Conservation (phyloP, 805 yeast genomes). For the Hanseniaspora valbyensis region DNA sequence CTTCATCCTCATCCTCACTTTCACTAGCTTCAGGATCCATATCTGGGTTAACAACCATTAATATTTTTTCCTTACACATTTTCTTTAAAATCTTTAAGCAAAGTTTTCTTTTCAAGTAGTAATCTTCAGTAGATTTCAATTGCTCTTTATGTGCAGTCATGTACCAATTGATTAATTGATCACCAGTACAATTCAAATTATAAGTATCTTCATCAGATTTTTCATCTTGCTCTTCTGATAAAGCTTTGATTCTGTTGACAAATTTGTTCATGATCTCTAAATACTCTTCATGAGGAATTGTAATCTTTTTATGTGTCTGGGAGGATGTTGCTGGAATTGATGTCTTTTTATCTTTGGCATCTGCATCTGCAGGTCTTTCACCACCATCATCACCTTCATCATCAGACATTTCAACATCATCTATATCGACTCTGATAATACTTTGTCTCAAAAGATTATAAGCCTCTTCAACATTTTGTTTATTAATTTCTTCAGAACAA, state of each 20-base stretch:
- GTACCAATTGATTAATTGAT: slow-evolving; percentile 70
- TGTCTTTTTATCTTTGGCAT: neutral
- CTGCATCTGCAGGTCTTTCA: slow-evolving; percentile 14
- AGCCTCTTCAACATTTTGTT: slow-evolving; percentile 84
- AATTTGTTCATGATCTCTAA: slow-evolving; percentile 71
- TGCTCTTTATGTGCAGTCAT: slow-evolving; percentile 61
- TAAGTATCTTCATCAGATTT: slow-evolving; percentile 36
- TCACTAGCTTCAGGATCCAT: slow-evolving; percentile 32
- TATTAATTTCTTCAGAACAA: slow-evolving; percentile 78
- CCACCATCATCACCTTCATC: slow-evolving; percentile 28
- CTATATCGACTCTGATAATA: slow-evolving; percentile 86
- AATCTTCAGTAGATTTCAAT: slow-evolving; percentile 57
- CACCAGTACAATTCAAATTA: slow-evolving; percentile 34
- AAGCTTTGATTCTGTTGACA: slow-evolving; percentile 53
- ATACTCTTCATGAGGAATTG: slow-evolving; percentile 77
- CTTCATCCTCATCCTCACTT: slow-evolving; percentile 37
- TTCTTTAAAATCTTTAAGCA: slow-evolving; percentile 73
- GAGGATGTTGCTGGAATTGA: neutral
- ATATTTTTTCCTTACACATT: slow-evolving; percentile 70
- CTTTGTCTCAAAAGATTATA: slow-evolving; percentile 80
- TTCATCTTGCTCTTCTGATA: slow-evolving; percentile 39
- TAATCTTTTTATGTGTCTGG: slow-evolving; percentile 29
- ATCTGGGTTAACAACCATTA: slow-evolving; percentile 36
- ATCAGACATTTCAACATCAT: slow-evolving; percentile 79
- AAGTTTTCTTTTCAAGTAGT: slow-evolving; percentile 55